Evolutionary conservation across 2,329 filamentous ascomycete species (phyloP), one percentile per base, ranked within the genome.

Genomic region (Elsinoe arachidis): DNA sequence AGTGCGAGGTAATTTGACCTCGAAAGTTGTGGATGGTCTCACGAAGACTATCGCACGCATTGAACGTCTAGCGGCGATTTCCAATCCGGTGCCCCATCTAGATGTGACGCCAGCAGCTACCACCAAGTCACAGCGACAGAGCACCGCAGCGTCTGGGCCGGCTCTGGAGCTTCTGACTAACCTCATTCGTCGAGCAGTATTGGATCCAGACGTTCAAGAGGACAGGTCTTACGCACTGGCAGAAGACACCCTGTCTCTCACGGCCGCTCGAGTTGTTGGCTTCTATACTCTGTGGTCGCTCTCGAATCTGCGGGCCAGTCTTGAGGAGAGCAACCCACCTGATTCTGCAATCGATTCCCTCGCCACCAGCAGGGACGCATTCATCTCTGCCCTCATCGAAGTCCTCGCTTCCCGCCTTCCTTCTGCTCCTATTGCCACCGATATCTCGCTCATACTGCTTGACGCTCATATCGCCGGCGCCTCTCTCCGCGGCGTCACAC

Each of bases 231-330:
- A 85, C 23, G 87, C 90, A 61, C 84, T 84, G 43, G 76, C 88
- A 11, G 92, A 97, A 70, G 88, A 93, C 63, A 84, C 88, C 62
- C 77, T 93, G 43, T 84, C 90, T 5, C 78, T 82, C 1, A 86
- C 85, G 64, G 86, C 90, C 30, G 87, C 95, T 65, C 86, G 87
- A 62, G 80, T 85, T 1, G 79, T 87, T 53, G 79, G 90, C 47
- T 90, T 95, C 72, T 97, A 96, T 73, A 95, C 96, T 68, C 89
- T 95, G 83, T 99, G 93, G 93, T 92, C 93, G 68, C 62, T 65
- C n/a, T 57, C 55, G 66, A 89, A 60, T 76, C 78, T 61, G 75
- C 78, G 56, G 71, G 79, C 14, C 70, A 21, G 19, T 3, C 46
- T 57, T 4, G 34, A 39, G 34, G 46, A 55, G 14, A 26, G 33